phyloP scores from a whole-genome alignment of 2,329 filamentous ascomycete genomes.

The Phialophora expanda region DNA sequence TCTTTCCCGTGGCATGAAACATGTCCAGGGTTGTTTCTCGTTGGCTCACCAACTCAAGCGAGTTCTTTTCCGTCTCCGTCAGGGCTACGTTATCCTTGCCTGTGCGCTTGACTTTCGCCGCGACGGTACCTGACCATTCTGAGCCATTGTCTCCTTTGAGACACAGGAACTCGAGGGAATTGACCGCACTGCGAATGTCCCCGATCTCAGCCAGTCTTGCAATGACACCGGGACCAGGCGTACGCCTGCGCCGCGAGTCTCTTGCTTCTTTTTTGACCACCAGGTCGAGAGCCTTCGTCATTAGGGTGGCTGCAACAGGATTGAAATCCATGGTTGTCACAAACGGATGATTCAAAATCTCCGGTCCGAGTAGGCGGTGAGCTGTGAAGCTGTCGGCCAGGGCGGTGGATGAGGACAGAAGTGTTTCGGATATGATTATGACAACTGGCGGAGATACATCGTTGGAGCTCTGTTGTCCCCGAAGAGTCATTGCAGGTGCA shows the following conservation, averaged over 20 bases:
- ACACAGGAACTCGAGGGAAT: conserved; percentile 89
- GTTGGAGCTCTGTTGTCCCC: conserved; percentile 38
- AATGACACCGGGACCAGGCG: conserved; percentile 78
- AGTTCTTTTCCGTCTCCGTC: conserved; percentile 79
- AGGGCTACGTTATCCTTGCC: conserved; percentile 59
- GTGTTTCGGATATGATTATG: conserved; percentile 88
- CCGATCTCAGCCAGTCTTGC: conserved; percentile 82
- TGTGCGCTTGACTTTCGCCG: conserved; percentile 69
- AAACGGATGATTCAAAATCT: conserved; percentile 80
- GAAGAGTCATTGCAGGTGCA: conserved; percentile 53
- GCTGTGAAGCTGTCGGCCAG: conserved; percentile 91
- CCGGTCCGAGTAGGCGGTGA: conserved; percentile 83
- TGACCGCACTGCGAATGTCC: conserved; percentile 90
- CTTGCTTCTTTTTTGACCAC: conserved; percentile 84
- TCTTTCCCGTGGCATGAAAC: conserved; percentile 94
- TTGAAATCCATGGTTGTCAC: conserved; percentile 90
- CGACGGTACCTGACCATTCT: conserved; percentile 75
- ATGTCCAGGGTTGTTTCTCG: conserved; percentile 89
- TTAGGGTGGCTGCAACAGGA: conserved; percentile 80
- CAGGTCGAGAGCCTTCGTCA: conserved; percentile 81
- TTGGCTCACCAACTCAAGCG: conserved; percentile 78
- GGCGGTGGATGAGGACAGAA: conserved; percentile 82
- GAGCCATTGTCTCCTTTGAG: conserved; percentile 76
- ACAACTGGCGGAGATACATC: conserved; percentile 73
- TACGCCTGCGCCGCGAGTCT: conserved; percentile 73